A percentile compares a stretch with the other conserved stretches of the same genome.
Conservation (phyloP, 2,329 filamentous ascomycete species). For the Calonectria multiphialidica region DNA sequence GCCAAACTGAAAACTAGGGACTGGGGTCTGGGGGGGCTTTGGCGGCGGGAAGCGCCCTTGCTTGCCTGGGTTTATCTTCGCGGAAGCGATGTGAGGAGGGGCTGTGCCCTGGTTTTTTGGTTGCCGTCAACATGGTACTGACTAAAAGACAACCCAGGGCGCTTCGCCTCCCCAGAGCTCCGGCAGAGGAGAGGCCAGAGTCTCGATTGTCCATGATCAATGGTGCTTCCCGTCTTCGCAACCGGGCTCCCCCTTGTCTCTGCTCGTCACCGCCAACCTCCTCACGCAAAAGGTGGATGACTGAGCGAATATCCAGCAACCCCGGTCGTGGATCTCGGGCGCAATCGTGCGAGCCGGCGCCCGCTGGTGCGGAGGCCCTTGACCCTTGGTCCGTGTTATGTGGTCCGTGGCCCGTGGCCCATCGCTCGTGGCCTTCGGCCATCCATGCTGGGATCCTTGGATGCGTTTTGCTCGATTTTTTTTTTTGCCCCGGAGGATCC, state of each 20-base stretch:
- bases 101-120: conserved; percentile 15
- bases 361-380: conserved; percentile 41
- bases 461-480: conserved; percentile 14
- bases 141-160: neutral
- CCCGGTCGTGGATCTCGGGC: conserved; percentile 38
- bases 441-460: conserved; percentile 1
- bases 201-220: neutral
- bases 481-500: conserved; percentile 33
- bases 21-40: neutral
- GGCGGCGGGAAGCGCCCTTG: conserved; percentile 17
- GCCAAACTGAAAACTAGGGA: neutral
- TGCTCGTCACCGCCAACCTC: conserved; percentile 39
- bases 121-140: conserved; percentile 23
- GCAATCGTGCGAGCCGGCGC: conserved; percentile 39
- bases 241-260: conserved; percentile 30
- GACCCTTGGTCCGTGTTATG: conserved; percentile 29
- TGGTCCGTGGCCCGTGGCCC: conserved; percentile 35
- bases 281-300: conserved; percentile 22
- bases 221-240: conserved; percentile 11
- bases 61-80: conserved; percentile 18
- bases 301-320: conserved; percentile 41
- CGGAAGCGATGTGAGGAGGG: conserved; percentile 15
- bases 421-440: conserved; percentile 30
- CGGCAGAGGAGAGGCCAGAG: neutral
- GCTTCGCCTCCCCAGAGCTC: neutral